A percentile compares a stretch with the other conserved stretches of the same genome.
These are phyloP conservation scores for Capsicum pubescens DNA, from an alignment of 257 asterid species.

Conservation along the genomic window DNA sequence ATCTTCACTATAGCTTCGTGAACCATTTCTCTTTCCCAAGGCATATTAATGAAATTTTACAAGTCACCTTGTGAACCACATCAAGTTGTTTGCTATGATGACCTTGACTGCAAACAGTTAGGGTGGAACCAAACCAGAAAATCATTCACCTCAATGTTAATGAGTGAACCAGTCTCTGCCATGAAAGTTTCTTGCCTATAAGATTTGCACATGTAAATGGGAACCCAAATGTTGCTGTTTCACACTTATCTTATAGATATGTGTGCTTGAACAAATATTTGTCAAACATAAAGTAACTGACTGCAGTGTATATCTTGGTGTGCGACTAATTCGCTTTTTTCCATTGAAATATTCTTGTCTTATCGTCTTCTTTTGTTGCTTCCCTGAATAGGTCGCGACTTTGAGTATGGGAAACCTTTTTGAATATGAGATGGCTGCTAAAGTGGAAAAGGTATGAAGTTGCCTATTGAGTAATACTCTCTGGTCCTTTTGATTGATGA, in stretches of 20 bases:
- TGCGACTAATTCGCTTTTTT: background rate
- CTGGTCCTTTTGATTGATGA: constrained; percentile 28
- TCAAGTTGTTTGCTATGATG: constrained; percentile 6
- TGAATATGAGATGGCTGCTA: constrained; percentile 85
- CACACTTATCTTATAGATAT: background rate
- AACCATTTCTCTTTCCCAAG: constrained; percentile 11
- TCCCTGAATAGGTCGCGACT: constrained; percentile 58
- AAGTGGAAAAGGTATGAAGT: constrained; percentile 78
- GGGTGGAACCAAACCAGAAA: constrained; percentile 19
- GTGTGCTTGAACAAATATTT: constrained; percentile 16
- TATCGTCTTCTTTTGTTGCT: constrained; percentile 32
- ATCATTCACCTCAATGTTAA: background rate
- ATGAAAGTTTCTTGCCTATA: background rate
- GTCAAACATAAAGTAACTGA: constrained; percentile 9
- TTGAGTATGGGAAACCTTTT: constrained; percentile 92
- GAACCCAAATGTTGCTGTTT: constrained; percentile 3
- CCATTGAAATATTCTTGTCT: background rate
- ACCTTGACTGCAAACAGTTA: constrained; percentile 23
- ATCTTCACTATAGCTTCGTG: constrained; percentile 18
- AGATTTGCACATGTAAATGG: background rate
- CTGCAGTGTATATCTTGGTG: background rate
- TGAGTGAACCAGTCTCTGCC: constrained; percentile 20
- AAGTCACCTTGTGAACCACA: background rate
- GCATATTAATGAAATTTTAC: background rate
- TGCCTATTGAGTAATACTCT: constrained; percentile 30